Evolutionary conservation across 306 rosid genomes (phyloP).

Genomic region (Ceratonia siliqua): DNA sequence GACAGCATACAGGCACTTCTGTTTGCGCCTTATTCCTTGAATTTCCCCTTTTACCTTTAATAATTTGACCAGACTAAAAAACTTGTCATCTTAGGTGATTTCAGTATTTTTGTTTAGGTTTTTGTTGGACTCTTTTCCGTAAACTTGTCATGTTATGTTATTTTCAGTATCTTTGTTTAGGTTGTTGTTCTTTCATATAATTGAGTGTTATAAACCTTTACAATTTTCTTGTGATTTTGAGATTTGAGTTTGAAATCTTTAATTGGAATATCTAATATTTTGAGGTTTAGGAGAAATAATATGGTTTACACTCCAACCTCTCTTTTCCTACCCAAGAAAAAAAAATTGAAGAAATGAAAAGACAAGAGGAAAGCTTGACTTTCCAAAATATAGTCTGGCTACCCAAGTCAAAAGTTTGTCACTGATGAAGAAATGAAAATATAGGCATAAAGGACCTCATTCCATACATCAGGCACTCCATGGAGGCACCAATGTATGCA

Average conservation of each 20-base stretch:
- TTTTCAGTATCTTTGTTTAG: not conserved
- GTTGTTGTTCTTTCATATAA: not conserved
- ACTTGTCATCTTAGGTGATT: not conserved
- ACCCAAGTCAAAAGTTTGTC: not conserved
- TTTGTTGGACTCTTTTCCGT: no score
- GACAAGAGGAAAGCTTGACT: not conserved
- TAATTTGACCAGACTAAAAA: not conserved
- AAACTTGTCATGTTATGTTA: not conserved
- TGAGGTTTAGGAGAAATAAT: constrained; percentile 28
- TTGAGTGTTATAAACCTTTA: not conserved
- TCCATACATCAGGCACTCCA: constrained; percentile 91
- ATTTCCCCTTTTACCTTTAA: not conserved
- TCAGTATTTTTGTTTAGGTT: no score
- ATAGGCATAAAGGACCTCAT: constrained; percentile 68
- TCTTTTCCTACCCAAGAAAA: not conserved
- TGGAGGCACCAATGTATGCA: constrained; percentile 97
- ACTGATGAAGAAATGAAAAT: constrained; percentile 51
- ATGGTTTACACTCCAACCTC: constrained; percentile 25
- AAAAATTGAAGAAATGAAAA: not conserved
- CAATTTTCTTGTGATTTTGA: not conserved
- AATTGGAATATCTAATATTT: not conserved
- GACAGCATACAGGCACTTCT: not conserved
- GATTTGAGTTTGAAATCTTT: no score
- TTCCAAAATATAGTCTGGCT: not conserved
- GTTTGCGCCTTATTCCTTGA: not conserved